These are phyloP conservation scores for Pichia cabralensis DNA, from an alignment of 805 yeast genomes.

Conservation along the genomic window DNA sequence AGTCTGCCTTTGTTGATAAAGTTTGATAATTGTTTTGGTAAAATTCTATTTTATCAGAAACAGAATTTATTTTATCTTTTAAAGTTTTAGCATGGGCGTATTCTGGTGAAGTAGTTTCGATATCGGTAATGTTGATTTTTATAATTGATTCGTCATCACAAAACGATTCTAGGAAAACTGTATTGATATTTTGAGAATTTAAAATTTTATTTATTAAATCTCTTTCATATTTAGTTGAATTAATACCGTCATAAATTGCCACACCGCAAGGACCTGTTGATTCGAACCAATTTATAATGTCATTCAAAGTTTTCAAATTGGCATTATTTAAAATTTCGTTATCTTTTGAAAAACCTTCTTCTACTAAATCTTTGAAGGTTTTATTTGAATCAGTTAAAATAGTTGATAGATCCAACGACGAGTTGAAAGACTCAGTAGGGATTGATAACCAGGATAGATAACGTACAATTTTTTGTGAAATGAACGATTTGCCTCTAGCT, in stretches of 20 bases:
- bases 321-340: constrained; percentile 57
- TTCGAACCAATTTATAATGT: constrained; percentile 80
- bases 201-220: constrained; percentile 45
- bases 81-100: constrained; percentile 65
- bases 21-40: constrained; percentile 75
- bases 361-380: constrained; percentile 60
- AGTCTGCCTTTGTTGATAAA: constrained; percentile 46
- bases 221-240: constrained; percentile 69
- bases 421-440: constrained; percentile 78
- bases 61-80: constrained; percentile 63
- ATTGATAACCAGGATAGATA: constrained; percentile 90
- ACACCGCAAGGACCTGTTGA: constrained; percentile 69
- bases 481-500: constrained; percentile 88
- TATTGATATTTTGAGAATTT: constrained; percentile 61
- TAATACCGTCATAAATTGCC: constrained; percentile 90
- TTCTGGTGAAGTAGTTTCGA: constrained; percentile 60
- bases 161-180: constrained; percentile 87
- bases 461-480: constrained; percentile 88
- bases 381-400: constrained; percentile 45
- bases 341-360: constrained; percentile 37
- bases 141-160: constrained; percentile 78
- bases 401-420: constrained; percentile 73
- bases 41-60: constrained; percentile 59
- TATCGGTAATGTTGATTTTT: constrained; percentile 59
- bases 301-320: constrained; percentile 58